phyloP scores from a whole-genome alignment of 1,284 basidiomycete genomes.

The Exobasidium rhododendri region DNA sequence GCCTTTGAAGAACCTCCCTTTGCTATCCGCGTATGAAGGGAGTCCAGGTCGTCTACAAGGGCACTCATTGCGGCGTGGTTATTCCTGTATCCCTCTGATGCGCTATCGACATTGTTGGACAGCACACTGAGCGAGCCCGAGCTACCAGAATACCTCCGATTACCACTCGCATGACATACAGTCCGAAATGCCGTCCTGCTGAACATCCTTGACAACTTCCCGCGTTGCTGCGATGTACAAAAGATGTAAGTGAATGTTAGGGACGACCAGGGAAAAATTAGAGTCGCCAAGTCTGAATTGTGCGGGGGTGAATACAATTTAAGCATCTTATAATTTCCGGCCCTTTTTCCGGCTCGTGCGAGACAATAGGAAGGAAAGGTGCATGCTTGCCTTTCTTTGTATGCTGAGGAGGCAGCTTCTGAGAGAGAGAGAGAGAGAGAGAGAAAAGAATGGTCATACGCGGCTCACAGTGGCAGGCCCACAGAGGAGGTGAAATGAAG shows the following conservation, averaged over 20 bases:
- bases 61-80: conserved; percentile 41
- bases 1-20: conserved; percentile 63
- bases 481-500: too few species aligned
- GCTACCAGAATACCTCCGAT: neutral
- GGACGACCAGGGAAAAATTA: neutral
- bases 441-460: too few species aligned
- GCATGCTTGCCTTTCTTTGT: too few species aligned
- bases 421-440: too few species aligned
- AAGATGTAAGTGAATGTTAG: neutral
- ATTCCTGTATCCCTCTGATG: conserved; percentile 31
- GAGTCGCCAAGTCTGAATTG: neutral
- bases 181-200: neutral
- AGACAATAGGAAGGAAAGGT: too few species aligned
- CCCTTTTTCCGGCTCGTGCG: too few species aligned
- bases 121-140: conserved; percentile 20
- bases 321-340: neutral
- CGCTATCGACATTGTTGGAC: conserved; percentile 35
- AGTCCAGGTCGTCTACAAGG: conserved; percentile 37
- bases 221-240: neutral
- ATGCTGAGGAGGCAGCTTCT: too few species aligned
- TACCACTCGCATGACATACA: neutral
- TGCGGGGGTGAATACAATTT: too few species aligned
- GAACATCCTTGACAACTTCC: neutral
- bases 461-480: too few species aligned
- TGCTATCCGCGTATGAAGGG: conserved; percentile 31